Evolutionary conservation across 495 filamentous ascomycete genomes (phyloP), one percentile per base, ranked within the genome.

Genomic region (Lindgomyces ingoldianus): DNA sequence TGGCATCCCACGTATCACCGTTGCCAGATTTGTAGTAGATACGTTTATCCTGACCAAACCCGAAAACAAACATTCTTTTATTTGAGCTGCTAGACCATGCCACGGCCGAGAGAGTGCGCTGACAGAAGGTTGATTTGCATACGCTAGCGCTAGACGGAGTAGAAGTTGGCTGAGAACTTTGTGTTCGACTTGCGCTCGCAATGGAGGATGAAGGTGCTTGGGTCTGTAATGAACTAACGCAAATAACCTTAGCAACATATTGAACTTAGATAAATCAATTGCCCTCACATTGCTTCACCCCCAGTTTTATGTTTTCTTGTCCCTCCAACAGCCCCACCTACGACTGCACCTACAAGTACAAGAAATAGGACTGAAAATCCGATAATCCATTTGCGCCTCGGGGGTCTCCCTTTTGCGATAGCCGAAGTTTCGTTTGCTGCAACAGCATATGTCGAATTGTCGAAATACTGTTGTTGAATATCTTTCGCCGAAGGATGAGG

Each of bases 341-440:
- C 33, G 33, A 39, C 33, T 39, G 33, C 33, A 39, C 33, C 33
- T 6, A 39, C 14, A 39, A 39, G 6, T 14, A 39, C 33, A 6
- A 39, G 14, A 14, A 39, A 14, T 6, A 39, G 33, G 14, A 14
- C 33, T 14, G 14, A 6, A 14, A 39, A 14, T 6, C 33, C 33
- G 33, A 39, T 39, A 6, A 14, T 39, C 33, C 33, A 21, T 76
- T 39, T 39, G 6, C 33, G 33, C 33, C 14, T 39, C 33, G n/a
- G n/a, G n/a, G n/a, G n/a, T n/a, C n/a, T n/a, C n/a, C n/a, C n/a
- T n/a, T n/a, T n/a, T n/a, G n/a, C n/a, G n/a, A n/a, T n/a, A n/a
- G n/a, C n/a, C n/a, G n/a, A n/a, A n/a, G n/a, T n/a, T n/a, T n/a
- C n/a, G n/a, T n/a, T n/a, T n/a, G n/a, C n/a, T n/a, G n/a, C n/a